Conservation (phyloP, 2,329 filamentous ascomycete genomes). For the Fusarium temperatum region DNA sequence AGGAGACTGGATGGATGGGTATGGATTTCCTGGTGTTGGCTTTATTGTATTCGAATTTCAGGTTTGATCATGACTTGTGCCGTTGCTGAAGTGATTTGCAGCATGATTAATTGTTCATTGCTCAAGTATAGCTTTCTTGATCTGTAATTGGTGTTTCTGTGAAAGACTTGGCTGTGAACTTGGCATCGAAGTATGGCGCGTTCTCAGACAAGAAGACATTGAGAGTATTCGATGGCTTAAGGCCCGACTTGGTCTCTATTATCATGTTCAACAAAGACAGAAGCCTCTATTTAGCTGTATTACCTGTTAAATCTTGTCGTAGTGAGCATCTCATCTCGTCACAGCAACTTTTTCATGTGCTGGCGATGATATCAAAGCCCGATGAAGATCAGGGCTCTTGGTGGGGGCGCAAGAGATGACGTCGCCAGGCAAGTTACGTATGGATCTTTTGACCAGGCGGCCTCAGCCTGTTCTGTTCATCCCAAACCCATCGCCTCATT, state of each 20-base stretch:
- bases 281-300: neutral
- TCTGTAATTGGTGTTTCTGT: neutral
- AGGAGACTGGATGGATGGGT: slow-evolving; percentile 27
- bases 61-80: slow-evolving; percentile 11
- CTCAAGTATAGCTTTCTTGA: no score
- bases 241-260: accelerated
- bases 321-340: neutral
- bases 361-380: slow-evolving; percentile 13
- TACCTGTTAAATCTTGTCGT: no score
- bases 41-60: slow-evolving; percentile 29
- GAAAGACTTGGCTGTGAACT: neutral
- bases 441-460: neutral
- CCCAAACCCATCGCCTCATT: neutral
- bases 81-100: neutral
- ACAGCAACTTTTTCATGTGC: neutral
- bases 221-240: accelerated
- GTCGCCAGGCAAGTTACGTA: slow-evolving; percentile 26
- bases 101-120: neutral
- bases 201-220: neutral
- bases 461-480: slow-evolving; percentile 17
- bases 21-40: slow-evolving; percentile 39
- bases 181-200: neutral
- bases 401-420: slow-evolving; percentile 36
- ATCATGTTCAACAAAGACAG: accelerated
- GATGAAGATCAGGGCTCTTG: slow-evolving; percentile 3